Conservation (phyloP, 169 alveolate genomes). For the Miamiensis avidus region DNA sequence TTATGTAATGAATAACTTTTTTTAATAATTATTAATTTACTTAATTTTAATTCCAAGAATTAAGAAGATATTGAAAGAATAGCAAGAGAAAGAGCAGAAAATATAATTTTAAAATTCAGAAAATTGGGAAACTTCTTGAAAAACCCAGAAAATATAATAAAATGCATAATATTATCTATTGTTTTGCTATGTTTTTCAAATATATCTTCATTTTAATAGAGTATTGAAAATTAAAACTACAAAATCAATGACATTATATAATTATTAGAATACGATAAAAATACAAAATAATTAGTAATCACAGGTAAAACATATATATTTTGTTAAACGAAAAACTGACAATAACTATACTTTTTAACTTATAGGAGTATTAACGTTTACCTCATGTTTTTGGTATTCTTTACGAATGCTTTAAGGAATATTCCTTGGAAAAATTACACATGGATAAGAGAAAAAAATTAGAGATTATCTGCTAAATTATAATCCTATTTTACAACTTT, state of each 20-base stretch:
- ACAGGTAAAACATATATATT: not conserved
- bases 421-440: not conserved
- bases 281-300: not conserved
- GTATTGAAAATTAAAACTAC: not conserved
- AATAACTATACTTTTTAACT: too few species aligned
- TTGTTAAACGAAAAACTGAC: too few species aligned
- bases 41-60: too few species aligned
- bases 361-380: not conserved
- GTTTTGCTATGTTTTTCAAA: not conserved
- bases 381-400: not conserved
- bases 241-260: not conserved
- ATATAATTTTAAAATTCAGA: too few species aligned
- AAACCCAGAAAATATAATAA: not conserved
- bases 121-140: not conserved
- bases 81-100: too few species aligned
- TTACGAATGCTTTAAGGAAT: not conserved
- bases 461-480: not conserved
- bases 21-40: too few species aligned
- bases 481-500: slow-evolving; percentile 24
- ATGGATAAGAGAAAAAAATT: not conserved
- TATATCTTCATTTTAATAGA: not conserved
- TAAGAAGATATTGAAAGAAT: too few species aligned
- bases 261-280: not conserved
- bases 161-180: not conserved
- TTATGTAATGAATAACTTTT: too few species aligned